Evolutionary conservation across 768 basidiomycete genomes (phyloP).

Genomic region (Filobasidium floriforme): DNA sequence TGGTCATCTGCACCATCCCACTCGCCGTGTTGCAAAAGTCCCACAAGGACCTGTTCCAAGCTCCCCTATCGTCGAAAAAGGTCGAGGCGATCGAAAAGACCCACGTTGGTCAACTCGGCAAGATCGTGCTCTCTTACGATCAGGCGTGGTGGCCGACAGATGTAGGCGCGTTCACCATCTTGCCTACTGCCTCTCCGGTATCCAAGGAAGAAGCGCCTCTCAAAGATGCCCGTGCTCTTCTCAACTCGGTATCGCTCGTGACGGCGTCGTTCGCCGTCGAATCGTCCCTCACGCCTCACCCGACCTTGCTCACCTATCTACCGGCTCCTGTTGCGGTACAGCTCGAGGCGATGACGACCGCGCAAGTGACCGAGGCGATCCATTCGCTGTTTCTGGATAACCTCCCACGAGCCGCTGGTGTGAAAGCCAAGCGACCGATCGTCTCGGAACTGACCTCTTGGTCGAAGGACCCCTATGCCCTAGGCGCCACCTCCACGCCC

Average conservation of each 20-base stretch:
- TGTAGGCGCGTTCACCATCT: constrained; percentile 39
- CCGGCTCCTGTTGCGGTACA: constrained; percentile 36
- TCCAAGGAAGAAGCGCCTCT: constrained; percentile 18
- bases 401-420: neutral
- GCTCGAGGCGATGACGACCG: constrained; percentile 19
- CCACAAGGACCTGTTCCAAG: constrained; percentile 25
- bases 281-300: constrained; percentile 27
- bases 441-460: constrained; percentile 40
- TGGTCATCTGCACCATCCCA: constrained; percentile 38
- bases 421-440: constrained; percentile 21
- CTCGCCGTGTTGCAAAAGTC: constrained; percentile 28
- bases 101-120: constrained; percentile 40
- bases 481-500: constrained; percentile 46
- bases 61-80: constrained; percentile 27
- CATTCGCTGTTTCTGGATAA: constrained; percentile 26
- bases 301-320: constrained; percentile 39
- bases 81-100: constrained; percentile 29
- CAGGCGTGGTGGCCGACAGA: constrained; percentile 41
- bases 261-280: constrained; percentile 32
- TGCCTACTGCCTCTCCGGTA: constrained; percentile 27
- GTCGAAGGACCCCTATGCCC: constrained; percentile 41
- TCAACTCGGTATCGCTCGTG: constrained; percentile 31
- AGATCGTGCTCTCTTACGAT: constrained; percentile 36
- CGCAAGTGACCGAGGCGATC: constrained; percentile 31
- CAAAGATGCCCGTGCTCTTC: constrained; percentile 21